A percentile compares a stretch with the other conserved stretches of the same genome.
Conservation (phyloP, 805 yeast genomes). For the Barnettozyma siamensis region DNA sequence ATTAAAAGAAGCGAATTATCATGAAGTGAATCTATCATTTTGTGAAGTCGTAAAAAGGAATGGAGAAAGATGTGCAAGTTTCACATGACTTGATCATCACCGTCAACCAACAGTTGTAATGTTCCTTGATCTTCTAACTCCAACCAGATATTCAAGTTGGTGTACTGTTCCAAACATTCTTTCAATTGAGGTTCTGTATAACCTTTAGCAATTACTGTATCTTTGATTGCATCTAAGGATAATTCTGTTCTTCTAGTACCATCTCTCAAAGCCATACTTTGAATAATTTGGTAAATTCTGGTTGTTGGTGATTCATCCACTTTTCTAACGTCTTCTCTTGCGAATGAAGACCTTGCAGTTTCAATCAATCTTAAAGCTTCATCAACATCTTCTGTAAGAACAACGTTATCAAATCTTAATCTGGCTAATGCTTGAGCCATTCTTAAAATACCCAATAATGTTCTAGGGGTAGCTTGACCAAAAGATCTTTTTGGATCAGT, state of each 20-base stretch:
- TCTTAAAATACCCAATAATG: conserved; percentile 84
- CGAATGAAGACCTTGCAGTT: conserved; percentile 80
- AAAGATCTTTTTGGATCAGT: conserved; percentile 66
- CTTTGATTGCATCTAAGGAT: conserved; percentile 45
- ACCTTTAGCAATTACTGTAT: conserved; percentile 71
- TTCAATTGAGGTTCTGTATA: conserved; percentile 74
- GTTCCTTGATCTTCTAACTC: conserved; percentile 54
- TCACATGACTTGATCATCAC: conserved; percentile 12
- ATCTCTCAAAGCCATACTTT: conserved; percentile 44
- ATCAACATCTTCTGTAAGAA: conserved; percentile 78
- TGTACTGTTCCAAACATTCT: conserved; percentile 71
- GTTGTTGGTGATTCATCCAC: conserved; percentile 63
- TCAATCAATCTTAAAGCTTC: conserved; percentile 86
- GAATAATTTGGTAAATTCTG: conserved; percentile 66
- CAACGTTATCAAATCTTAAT: conserved; percentile 70
- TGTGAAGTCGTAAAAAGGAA: background rate
- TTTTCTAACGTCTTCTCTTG: conserved; percentile 43
- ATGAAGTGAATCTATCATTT: background rate
- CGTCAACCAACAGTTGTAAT: conserved; percentile 45
- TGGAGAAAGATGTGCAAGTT: too few relatives aligned
- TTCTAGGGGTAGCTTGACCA: conserved; percentile 93
- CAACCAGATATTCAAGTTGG: conserved; percentile 70
- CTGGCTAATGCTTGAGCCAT: conserved; percentile 93
- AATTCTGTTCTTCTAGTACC: conserved; percentile 29
- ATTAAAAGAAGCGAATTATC: background rate